Conservation (phyloP, 192 early-diverging fungal genomes). For the Linnemannia zychae region DNA sequence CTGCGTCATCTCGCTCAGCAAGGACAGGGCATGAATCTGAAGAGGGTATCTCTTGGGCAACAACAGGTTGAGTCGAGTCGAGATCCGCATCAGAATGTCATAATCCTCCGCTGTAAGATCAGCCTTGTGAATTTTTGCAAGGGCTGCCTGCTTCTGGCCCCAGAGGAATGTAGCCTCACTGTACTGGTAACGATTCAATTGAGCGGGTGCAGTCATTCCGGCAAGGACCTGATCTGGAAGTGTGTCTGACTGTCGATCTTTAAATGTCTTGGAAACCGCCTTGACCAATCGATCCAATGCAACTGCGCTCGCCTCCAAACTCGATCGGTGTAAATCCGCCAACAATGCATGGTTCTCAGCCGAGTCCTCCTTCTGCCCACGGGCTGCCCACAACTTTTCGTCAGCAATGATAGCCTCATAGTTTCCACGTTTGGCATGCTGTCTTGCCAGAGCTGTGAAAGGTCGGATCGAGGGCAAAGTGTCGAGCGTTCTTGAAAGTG, state of each 20-base stretch:
- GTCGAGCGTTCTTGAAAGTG: constrained; percentile 7
- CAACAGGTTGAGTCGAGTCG: constrained; percentile 34
- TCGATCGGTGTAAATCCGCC: constrained; percentile 21
- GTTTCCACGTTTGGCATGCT: constrained; percentile 42
- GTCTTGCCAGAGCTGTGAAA: constrained; percentile 27
- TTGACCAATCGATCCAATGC: constrained; percentile 34
- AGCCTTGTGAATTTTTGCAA: constrained; percentile 11
- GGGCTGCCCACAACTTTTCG: constrained; percentile 21
- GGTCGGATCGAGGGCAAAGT: constrained; percentile 27
- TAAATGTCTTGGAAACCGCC: constrained; percentile 13
- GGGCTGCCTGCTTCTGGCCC: not conserved
- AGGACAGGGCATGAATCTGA: not conserved
- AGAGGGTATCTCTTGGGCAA: constrained; percentile 17
- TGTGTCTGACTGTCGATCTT: constrained; percentile 29
- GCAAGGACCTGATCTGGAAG: constrained; percentile 35
- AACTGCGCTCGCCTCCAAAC: constrained; percentile 21
- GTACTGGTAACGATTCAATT: constrained; percentile 26
- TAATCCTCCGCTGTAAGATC: constrained; percentile 37
- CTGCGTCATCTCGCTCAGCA: constrained; percentile 19
- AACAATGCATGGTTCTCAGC: not conserved
- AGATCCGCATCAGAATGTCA: constrained; percentile 26
- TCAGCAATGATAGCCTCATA: constrained; percentile 33
- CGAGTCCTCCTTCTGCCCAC: not conserved
- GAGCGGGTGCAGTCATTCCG: constrained; percentile 31
- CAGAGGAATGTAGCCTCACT: constrained; percentile 25